Conservation (phyloP, 2,329 filamentous ascomycete species). For the Exophiala oligosperma region DNA sequence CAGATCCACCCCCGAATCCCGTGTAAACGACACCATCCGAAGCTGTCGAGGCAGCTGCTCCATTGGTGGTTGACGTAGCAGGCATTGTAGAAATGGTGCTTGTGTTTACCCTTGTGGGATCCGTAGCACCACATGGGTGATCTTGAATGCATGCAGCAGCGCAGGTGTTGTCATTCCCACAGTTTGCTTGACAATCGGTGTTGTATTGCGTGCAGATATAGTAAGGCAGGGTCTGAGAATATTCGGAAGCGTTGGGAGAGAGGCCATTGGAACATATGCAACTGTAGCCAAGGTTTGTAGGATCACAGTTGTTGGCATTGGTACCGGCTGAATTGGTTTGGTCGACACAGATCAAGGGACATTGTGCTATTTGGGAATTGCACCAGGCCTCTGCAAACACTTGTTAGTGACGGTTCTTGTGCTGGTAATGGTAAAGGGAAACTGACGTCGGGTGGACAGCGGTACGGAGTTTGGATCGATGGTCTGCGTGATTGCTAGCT, state of each 20-base stretch:
- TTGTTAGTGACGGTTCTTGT: background rate
- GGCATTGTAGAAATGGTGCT: slow-evolving; percentile 42
- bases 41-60: slow-evolving; percentile 33
- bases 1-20: slow-evolving; percentile 43
- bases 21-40: slow-evolving; percentile 43
- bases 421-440: background rate
- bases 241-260: slow-evolving; percentile 60
- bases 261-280: slow-evolving; percentile 58
- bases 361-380: slow-evolving; percentile 41
- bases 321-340: slow-evolving; percentile 37
- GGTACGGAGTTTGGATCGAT: slow-evolving; percentile 42
- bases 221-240: slow-evolving; percentile 63
- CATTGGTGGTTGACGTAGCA: slow-evolving; percentile 36
- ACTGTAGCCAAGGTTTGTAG: slow-evolving; percentile 51
- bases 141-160: slow-evolving; percentile 51
- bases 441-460: slow-evolving; percentile 38
- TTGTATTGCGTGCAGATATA: slow-evolving; percentile 60
- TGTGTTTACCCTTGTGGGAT: slow-evolving; percentile 56
- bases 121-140: slow-evolving; percentile 63
- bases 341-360: slow-evolving; percentile 48
- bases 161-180: slow-evolving; percentile 51
- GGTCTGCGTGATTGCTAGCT: slow-evolving; percentile 38
- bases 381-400: slow-evolving; percentile 43
- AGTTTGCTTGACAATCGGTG: slow-evolving; percentile 56
- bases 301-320: slow-evolving; percentile 41